Percentiles rank a stretch among this genome's conserved stretches.
phyloP scores from a whole-genome alignment of 768 basidiomycete species.

The Mycena albidolilacea region DNA sequence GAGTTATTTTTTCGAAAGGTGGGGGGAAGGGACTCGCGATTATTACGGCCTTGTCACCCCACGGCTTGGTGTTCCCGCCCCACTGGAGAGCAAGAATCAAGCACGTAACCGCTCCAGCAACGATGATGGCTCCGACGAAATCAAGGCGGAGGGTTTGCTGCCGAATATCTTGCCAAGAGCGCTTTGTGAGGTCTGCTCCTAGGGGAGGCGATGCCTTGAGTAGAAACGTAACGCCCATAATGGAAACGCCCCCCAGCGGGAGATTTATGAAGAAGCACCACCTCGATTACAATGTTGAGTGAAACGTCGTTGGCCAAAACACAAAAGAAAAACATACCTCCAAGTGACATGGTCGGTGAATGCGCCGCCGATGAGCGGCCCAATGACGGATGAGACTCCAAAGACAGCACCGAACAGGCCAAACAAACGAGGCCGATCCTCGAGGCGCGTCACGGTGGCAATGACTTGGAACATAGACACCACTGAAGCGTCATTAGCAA shows the following conservation, averaged over 20 bases:
- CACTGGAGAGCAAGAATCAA: slow-evolving; percentile 59
- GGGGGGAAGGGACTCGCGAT: slow-evolving; percentile 5
- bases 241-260: slow-evolving; percentile 36
- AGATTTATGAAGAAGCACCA: slow-evolving; percentile 38
- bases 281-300: not conserved
- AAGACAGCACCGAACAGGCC: slow-evolving; percentile 45
- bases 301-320: not conserved
- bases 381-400: slow-evolving; percentile 47
- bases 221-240: slow-evolving; percentile 25
- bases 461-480: slow-evolving; percentile 27
- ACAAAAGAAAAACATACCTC: not conserved
- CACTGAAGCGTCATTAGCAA: not conserved
- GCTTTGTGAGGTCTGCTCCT: slow-evolving; percentile 25
- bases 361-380: slow-evolving; percentile 48
- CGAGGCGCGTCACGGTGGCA: slow-evolving; percentile 43
- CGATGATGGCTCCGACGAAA: slow-evolving; percentile 54
- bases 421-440: slow-evolving; percentile 44
- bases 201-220: slow-evolving; percentile 31
- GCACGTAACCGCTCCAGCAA: slow-evolving; percentile 50
- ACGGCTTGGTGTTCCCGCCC: slow-evolving; percentile 60
- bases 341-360: slow-evolving; percentile 43
- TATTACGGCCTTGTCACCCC: slow-evolving; percentile 45
- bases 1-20: not conserved
- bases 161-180: not conserved
- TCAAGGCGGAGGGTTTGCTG: slow-evolving; percentile 47